These are phyloP conservation scores for Acanthamoeba castellanii DNA, from an alignment of 208 protist species.

Conservation along the genomic window DNA sequence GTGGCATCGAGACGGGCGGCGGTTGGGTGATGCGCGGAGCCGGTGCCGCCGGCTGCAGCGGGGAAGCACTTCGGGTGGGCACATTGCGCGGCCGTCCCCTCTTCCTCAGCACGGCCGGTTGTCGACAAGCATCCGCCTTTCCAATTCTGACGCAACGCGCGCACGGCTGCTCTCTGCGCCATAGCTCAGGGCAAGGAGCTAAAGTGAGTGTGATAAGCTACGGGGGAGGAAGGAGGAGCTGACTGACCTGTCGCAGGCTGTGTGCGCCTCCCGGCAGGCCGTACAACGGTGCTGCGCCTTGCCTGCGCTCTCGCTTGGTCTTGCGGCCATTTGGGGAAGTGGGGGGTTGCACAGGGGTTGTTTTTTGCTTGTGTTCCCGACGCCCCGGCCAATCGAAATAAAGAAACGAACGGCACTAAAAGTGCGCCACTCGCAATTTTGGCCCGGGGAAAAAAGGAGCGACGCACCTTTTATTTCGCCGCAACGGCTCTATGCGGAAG, in stretches of 20 bases:
- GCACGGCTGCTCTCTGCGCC: not conserved
- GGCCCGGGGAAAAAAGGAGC: too few species aligned
- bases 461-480: too few species aligned
- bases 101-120: not conserved
- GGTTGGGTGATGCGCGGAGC: too few species aligned
- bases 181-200: not conserved
- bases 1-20: too few species aligned
- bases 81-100: not conserved
- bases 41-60: not conserved
- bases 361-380: too few species aligned
- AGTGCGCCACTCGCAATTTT: too few species aligned
- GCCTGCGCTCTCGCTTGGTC: too few species aligned
- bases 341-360: too few species aligned
- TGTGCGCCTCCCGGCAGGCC: not conserved
- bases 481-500: too few species aligned
- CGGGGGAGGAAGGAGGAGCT: not conserved
- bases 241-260: not conserved
- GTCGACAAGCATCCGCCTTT: not conserved
- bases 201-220: not conserved
- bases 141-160: not conserved
- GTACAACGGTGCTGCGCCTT: not conserved
- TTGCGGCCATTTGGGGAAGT: too few species aligned
- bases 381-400: too few species aligned
- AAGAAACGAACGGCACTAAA: too few species aligned
- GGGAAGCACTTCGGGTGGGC: not conserved